phyloP scores from a whole-genome alignment of 495 filamentous ascomycete genomes.

The Lophiotrema nucula region DNA sequence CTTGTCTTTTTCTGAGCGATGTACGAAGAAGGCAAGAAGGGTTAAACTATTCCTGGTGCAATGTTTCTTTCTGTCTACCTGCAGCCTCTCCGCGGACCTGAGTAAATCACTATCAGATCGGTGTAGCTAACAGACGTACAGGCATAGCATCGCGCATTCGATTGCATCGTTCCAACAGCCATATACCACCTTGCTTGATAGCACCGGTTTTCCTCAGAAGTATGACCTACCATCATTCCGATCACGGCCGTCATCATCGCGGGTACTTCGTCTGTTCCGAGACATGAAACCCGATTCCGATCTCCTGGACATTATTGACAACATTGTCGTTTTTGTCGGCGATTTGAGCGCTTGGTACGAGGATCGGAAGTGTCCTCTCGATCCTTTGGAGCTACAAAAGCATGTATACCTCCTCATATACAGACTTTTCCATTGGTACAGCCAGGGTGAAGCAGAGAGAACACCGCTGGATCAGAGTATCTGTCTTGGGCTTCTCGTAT shows the following conservation, averaged over 20 bases:
- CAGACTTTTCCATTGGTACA: slow-evolving; percentile 28
- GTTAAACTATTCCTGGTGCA: no score
- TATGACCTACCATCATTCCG: slow-evolving; percentile 25
- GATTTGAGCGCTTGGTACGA: slow-evolving; percentile 24
- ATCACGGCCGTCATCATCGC: slow-evolving; percentile 14
- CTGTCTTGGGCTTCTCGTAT: slow-evolving; percentile 25
- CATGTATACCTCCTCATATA: slow-evolving; percentile 25
- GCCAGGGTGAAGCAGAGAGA: background rate
- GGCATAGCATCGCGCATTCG: slow-evolving; percentile 31
- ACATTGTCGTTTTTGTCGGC: slow-evolving; percentile 17
- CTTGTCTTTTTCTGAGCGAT: background rate
- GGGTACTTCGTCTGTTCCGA: slow-evolving; percentile 15
- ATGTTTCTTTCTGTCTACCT: background rate
- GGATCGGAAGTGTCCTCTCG: slow-evolving; percentile 24
- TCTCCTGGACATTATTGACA: slow-evolving; percentile 17
- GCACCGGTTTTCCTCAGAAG: slow-evolving; percentile 17
- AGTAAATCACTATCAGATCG: background rate
- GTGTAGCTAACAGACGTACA: background rate
- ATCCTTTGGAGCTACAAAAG: slow-evolving; percentile 33
- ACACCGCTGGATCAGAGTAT: slow-evolving; percentile 28
- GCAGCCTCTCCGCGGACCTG: background rate
- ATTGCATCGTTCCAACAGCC: slow-evolving; percentile 26
- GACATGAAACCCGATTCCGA: slow-evolving; percentile 19
- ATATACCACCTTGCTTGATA: slow-evolving; percentile 26
- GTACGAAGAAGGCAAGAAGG: background rate